These are phyloP conservation scores for Pyrrhoderma noxium DNA, from an alignment of 1,284 basidiomycete genomes.

Conservation along the genomic window DNA sequence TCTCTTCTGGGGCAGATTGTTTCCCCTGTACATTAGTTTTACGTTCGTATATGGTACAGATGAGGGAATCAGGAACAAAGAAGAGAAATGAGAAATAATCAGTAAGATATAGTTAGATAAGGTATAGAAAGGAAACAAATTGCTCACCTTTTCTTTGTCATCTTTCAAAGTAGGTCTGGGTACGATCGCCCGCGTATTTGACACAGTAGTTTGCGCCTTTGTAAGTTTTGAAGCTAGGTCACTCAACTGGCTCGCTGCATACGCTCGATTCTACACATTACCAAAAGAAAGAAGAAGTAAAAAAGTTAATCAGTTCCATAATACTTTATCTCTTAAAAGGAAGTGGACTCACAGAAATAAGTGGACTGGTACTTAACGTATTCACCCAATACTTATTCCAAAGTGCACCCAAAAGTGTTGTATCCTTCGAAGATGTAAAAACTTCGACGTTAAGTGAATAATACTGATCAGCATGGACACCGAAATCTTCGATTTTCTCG, in stretches of 20 bases:
- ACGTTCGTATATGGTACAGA: too few relatives aligned
- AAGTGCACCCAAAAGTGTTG: constrained; percentile 77
- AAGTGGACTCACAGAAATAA: constrained; percentile 78
- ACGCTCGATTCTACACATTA: constrained; percentile 82
- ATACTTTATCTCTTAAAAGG: too few relatives aligned
- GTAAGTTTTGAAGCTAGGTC: constrained; percentile 86
- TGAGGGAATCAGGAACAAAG: too few relatives aligned
- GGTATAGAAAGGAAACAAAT: constrained; percentile 18
- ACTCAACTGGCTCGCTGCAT: constrained; percentile 80
- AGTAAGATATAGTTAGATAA: too few relatives aligned
- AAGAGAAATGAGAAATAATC: not conserved
- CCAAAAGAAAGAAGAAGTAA: too few relatives aligned
- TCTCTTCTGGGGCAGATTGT: constrained; percentile 43
- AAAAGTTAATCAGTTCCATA: too few relatives aligned
- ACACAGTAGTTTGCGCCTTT: constrained; percentile 50
- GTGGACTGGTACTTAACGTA: constrained; percentile 84
- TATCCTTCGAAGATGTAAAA: constrained; percentile 88
- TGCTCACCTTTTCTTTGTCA: constrained; percentile 24
- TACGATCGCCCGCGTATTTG: constrained; percentile 46
- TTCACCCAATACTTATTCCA: constrained; percentile 99
- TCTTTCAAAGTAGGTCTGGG: constrained; percentile 44
- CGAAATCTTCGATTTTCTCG: constrained; percentile 94
- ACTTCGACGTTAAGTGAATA: constrained; percentile 92
- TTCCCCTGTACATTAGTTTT: constrained; percentile 37
- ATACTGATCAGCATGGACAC: constrained; percentile 96